phyloP scores from a whole-genome alignment of 2,329 filamentous ascomycete genomes.

The Fusarium verrucosum region DNA sequence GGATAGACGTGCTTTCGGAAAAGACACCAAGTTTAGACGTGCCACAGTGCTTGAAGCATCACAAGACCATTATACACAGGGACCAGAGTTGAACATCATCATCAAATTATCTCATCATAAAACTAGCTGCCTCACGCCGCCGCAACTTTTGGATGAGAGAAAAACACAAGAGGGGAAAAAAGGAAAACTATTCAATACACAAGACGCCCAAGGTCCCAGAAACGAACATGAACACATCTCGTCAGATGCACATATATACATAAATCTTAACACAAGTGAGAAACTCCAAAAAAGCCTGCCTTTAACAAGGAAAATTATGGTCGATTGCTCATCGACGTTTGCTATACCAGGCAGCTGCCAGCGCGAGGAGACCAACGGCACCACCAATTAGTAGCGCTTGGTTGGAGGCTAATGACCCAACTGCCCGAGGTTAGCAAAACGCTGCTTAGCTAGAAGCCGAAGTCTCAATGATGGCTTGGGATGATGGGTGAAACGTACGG shows the following conservation, averaged over 20 bases:
- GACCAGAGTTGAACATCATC: conserved; percentile 1
- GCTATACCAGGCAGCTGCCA: conserved; percentile 52
- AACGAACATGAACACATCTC: conserved; percentile 24
- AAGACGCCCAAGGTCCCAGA: conserved; percentile 28
- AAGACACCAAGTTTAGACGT: conserved; percentile 2
- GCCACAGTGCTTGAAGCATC: conserved; percentile 12
- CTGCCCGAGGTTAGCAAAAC: conserved; percentile 41
- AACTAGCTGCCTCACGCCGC: conserved; percentile 13
- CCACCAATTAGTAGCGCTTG: conserved; percentile 49
- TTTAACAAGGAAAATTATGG: not conserved
- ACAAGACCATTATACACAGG: not conserved
- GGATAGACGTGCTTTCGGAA: not conserved
- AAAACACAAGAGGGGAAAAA: not conserved
- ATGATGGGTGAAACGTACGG: conserved; percentile 42
- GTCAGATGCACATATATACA: conserved; percentile 28
- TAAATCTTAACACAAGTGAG: conserved; percentile 13
- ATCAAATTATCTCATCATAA: conserved; percentile 16
- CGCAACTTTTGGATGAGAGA: conserved; percentile 29
- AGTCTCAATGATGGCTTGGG: conserved; percentile 12
- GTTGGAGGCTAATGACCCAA: conserved; percentile 47
- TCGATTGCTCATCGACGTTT: conserved; percentile 44
- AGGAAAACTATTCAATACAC: conserved; percentile 1
- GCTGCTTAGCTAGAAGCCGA: not conserved
- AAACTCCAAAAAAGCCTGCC: conserved; percentile 1
- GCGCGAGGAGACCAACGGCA: conserved; percentile 50